Conservation (phyloP, 2,329 filamentous ascomycete species). For the Thelonectria rubi region DNA sequence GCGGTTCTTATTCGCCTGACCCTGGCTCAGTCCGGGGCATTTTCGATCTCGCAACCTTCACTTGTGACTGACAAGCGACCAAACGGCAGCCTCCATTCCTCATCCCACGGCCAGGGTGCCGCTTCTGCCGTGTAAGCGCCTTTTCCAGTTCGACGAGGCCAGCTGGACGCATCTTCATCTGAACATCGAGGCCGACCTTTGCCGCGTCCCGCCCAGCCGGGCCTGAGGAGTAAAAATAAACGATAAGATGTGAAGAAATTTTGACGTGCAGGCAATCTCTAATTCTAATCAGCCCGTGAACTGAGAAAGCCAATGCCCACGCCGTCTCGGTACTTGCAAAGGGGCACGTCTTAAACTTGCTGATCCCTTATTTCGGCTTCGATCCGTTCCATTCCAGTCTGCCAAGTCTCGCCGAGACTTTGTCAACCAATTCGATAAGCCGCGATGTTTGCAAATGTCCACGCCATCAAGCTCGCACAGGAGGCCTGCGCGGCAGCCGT, state of each 20-base stretch:
- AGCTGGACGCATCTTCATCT: background rate
- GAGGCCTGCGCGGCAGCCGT: conserved; percentile 3
- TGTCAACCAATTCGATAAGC: background rate
- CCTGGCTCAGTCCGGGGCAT: conserved; percentile 23
- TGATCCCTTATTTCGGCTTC: conserved; percentile 9
- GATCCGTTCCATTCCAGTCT: conserved; percentile 13
- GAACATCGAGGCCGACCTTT: conserved; percentile 18
- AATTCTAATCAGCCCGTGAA: background rate
- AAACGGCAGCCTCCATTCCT: conserved; percentile 12
- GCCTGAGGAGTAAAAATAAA: background rate
- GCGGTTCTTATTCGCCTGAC: conserved; percentile 13
- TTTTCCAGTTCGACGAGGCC: background rate
- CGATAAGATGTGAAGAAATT: background rate
- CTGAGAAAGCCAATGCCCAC: conserved; percentile 1
- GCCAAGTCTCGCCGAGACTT: conserved; percentile 17
- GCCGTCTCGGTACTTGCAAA: conserved; percentile 15
- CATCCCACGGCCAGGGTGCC: conserved; percentile 2
- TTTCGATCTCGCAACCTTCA: conserved; percentile 26
- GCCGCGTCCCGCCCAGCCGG: conserved; percentile 6
- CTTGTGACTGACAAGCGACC: conserved; percentile 23
- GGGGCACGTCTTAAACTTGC: conserved; percentile 9
- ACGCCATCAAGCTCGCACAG: background rate
- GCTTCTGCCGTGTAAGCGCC: conserved; percentile 25
- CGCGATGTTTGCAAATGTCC: background rate
- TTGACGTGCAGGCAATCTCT: conserved; percentile 14